These are phyloP conservation scores for Cordyceps farinosa DNA, from an alignment of 2,329 filamentous ascomycete genomes.

Conservation along the genomic window DNA sequence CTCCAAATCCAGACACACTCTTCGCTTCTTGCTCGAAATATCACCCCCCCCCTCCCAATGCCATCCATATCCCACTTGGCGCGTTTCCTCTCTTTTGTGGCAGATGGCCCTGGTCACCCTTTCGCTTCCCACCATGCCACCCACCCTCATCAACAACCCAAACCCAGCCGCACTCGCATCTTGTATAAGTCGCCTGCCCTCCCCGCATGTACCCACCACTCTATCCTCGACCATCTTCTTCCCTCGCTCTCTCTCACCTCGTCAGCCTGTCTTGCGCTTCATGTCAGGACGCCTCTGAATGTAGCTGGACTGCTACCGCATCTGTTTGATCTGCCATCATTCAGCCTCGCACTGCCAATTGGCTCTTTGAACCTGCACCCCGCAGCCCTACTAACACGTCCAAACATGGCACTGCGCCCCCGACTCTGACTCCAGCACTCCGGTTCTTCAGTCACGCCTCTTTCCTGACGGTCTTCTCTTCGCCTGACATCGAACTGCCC, in stretches of 20 bases:
- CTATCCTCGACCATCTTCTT: constrained; percentile 1
- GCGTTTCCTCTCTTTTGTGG: constrained; percentile 1
- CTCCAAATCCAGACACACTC: not conserved
- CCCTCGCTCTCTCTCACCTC: not conserved
- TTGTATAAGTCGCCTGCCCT: constrained; percentile 18
- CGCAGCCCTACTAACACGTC: not conserved
- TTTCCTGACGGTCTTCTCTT: not conserved
- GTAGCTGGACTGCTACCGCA: not conserved
- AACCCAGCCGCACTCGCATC: constrained; percentile 17
- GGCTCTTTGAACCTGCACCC: not conserved
- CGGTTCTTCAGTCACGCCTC: not conserved
- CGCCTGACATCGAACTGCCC: not conserved
- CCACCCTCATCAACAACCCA: constrained; percentile 3
- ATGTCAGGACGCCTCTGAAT: not conserved
- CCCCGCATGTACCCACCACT: constrained; percentile 18
- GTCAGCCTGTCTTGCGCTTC: not conserved
- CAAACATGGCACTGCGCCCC: constrained; percentile 6
- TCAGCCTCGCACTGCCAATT: not conserved
- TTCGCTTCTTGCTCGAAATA: not conserved
- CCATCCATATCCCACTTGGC: constrained; percentile 3
- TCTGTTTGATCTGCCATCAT: constrained; percentile 12
- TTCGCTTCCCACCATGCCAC: not conserved
- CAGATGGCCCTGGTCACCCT: not conserved
- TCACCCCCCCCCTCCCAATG: not conserved
- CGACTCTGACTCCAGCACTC: not conserved